Evolutionary conservation across 169 alveolate species (phyloP).

Genomic region (Cyclospora cayetanensis): DNA sequence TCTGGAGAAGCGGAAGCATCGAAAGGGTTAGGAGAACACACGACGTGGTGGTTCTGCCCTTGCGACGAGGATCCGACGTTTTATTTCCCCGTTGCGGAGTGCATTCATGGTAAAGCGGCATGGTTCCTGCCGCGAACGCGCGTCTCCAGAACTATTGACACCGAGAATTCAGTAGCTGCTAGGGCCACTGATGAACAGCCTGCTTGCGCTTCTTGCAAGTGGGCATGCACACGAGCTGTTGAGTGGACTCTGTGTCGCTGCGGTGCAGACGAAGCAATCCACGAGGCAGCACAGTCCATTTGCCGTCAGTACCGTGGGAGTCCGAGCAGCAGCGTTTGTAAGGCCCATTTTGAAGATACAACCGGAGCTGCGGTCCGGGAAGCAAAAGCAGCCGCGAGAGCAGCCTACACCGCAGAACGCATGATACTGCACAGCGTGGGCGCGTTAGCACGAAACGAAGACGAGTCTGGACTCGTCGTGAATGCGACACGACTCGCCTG

Average conservation of each 20-base stretch:
- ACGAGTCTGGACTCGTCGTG: too few relatives aligned
- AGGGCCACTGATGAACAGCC: background rate
- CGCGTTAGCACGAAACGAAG: background rate
- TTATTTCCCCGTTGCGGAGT: slow-evolving; percentile 28
- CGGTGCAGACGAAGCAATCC: slow-evolving; percentile 47
- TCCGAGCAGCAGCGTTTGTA: slow-evolving; percentile 52
- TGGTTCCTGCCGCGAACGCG: background rate
- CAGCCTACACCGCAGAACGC: slow-evolving; percentile 34
- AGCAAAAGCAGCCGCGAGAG: slow-evolving; percentile 47
- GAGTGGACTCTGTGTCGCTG: background rate
- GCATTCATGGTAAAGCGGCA: slow-evolving; percentile 24
- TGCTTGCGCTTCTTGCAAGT: background rate
- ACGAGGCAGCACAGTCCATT: slow-evolving; percentile 33
- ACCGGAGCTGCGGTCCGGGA: slow-evolving; percentile 1
- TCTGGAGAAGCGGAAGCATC: background rate
- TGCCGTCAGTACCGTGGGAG: slow-evolving; percentile 52
- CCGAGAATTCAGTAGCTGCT: background rate
- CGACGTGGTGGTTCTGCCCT: slow-evolving; percentile 53
- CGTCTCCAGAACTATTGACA: background rate
- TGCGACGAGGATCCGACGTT: slow-evolving; percentile 45
- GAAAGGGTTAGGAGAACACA: background rate
- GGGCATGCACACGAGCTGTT: background rate
- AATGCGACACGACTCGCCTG: too few relatives aligned
- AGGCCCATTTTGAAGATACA: slow-evolving; percentile 20
- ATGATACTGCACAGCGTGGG: background rate